Conservation (phyloP, 2,329 filamentous ascomycete genomes). For the Fusarium sp. region DNA sequence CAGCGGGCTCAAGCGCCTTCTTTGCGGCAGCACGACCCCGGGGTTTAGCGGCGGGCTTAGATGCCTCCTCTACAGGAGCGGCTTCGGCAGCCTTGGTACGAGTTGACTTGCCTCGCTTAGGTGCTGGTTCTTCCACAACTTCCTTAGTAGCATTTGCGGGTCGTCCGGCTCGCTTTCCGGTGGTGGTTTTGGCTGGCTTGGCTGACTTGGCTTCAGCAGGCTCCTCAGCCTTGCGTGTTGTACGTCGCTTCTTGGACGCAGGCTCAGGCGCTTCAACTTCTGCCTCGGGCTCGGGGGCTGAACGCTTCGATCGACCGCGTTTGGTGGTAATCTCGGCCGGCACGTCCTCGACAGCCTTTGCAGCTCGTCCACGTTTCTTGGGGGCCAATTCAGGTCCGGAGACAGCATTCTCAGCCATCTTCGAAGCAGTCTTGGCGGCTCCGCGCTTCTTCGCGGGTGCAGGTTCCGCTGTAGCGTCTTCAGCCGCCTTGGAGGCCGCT, state of each 20-base stretch:
- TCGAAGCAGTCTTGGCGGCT: conserved; percentile 13
- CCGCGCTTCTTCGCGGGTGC: conserved; percentile 30
- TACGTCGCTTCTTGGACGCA: conserved; percentile 41
- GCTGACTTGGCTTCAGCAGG: conserved; percentile 5
- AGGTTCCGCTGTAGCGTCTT: conserved; percentile 15
- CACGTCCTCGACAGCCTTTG: conserved; percentile 7
- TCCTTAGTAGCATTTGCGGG: conserved; percentile 29
- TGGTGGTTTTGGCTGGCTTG: conserved; percentile 8
- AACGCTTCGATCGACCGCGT: conserved; percentile 38
- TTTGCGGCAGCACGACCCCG: conserved; percentile 36
- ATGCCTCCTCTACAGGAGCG: conserved; percentile 6
- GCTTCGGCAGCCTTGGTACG: conserved; percentile 25
- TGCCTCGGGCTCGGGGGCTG: conserved; percentile 26
- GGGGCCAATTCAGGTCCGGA: conserved; percentile 23
- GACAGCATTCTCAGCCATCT: conserved; percentile 15
- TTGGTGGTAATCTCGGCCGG: conserved; percentile 31
- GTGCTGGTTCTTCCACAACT: conserved; percentile 10
- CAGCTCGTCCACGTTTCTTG: conserved; percentile 31
- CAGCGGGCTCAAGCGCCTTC: conserved; percentile 3
- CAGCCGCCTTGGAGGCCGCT: conserved; percentile 20
- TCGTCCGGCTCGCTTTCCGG: conserved; percentile 25
- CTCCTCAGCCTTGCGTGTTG: conserved; percentile 30
- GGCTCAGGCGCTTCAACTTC: conserved; percentile 31
- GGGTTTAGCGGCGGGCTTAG: conserved; percentile 18
- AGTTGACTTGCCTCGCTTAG: conserved; percentile 30